Conservation (phyloP, 805 yeast species). For the Lipomyces sp. region DNA sequence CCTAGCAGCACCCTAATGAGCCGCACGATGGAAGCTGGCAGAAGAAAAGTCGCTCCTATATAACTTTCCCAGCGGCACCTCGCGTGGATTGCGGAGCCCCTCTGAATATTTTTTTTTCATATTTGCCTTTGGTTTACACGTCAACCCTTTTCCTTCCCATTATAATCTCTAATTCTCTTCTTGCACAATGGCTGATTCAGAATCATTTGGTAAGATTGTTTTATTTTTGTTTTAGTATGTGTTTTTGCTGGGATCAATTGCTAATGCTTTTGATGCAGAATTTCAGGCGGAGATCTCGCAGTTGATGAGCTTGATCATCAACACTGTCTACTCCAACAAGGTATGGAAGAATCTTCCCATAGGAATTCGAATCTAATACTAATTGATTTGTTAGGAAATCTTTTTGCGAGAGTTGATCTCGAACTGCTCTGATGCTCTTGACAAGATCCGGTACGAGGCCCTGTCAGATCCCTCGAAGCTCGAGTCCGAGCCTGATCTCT, state of each 20-base stretch:
- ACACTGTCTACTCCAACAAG: constrained; percentile 99
- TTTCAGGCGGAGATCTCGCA: constrained; percentile 99
- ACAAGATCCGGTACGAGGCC: constrained; percentile 97
- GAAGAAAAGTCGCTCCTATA: constrained; percentile 21
- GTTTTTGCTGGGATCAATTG: neutral
- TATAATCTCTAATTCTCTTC: constrained; percentile 1
- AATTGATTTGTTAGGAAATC: constrained; percentile 59
- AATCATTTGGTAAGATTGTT: constrained; percentile 28
- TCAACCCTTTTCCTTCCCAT: neutral
- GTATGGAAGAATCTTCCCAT: constrained; percentile 8
- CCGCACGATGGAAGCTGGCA: constrained; percentile 21
- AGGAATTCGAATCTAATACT: neutral
- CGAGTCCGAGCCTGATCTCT: constrained; percentile 94
- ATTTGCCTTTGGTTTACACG: neutral
- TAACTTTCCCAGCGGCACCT: constrained; percentile 3
- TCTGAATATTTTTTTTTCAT: neutral
- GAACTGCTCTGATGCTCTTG: constrained; percentile 98
- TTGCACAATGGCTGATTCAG: constrained; percentile 31
- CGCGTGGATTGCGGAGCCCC: constrained; percentile 7
- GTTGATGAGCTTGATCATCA: constrained; percentile 99
- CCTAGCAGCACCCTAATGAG: neutral
- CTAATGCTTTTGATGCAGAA: constrained; percentile 21
- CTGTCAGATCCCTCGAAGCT: constrained; percentile 87
- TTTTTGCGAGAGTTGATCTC: constrained; percentile 98
- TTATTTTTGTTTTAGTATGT: neutral